Percentiles rank a stretch among this genome's conserved stretches.
These are phyloP conservation scores for Blastocystis sp. DNA, from an alignment of 352 stramenopile genomes.

Conservation along the genomic window DNA sequence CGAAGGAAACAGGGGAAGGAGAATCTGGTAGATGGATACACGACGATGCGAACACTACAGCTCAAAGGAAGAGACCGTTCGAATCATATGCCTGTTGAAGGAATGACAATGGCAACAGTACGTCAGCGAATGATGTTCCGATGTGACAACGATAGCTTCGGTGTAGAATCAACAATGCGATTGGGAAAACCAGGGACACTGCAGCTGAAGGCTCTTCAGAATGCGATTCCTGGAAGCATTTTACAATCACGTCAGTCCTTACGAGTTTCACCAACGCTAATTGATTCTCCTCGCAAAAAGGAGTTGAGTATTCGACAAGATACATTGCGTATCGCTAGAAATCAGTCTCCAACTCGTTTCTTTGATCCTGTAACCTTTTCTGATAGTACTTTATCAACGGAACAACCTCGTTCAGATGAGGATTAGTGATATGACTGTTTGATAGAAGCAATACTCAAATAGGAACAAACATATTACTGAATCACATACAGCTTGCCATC, in stretches of 20 bases:
- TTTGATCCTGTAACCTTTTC: neutral
- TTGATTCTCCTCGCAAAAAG: too few relatives aligned
- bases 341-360: neutral
- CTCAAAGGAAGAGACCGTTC: neutral
- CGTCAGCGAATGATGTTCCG: neutral
- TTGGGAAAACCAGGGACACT: neutral
- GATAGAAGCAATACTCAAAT: neutral
- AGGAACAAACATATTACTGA: conserved; percentile 56
- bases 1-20: neutral
- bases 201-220: neutral
- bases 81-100: neutral
- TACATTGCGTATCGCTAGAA: too few relatives aligned
- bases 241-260: too few relatives aligned
- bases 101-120: neutral
- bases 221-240: neutral
- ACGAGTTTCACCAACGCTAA: too few relatives aligned
- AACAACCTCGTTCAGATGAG: neutral
- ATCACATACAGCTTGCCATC: conserved; percentile 57
- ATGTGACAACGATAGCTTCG: neutral
- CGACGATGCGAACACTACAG: neutral
- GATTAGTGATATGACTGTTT: neutral
- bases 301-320: too few relatives aligned
- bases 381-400: neutral
- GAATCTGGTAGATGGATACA: conserved; percentile 7
- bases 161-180: neutral